Conservation (phyloP, 192 early-diverging fungal species). For the Endogone sp. region DNA sequence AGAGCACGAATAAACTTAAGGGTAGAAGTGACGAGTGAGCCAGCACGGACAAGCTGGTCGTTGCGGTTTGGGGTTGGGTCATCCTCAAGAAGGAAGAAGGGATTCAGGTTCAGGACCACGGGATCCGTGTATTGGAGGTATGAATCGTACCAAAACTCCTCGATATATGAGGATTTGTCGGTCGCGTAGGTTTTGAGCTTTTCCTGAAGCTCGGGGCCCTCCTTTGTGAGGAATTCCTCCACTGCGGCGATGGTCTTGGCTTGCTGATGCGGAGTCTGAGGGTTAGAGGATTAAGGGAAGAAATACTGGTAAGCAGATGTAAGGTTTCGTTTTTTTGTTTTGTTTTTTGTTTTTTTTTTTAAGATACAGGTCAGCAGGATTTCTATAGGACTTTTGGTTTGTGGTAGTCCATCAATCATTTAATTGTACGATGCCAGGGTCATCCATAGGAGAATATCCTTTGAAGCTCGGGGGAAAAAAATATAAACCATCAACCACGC, state of each 20-base stretch:
- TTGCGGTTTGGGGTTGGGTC: constrained; percentile 42
- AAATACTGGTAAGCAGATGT: too few relatives aligned
- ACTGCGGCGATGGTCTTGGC: constrained; percentile 32
- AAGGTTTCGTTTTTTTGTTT: too few relatives aligned
- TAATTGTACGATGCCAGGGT: too few relatives aligned
- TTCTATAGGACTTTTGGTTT: too few relatives aligned
- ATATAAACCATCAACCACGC: too few relatives aligned
- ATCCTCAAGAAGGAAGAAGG: constrained; percentile 46
- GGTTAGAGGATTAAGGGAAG: too few relatives aligned
- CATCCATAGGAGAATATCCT: too few relatives aligned
- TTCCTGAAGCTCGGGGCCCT: constrained; percentile 53
- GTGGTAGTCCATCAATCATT: too few relatives aligned
- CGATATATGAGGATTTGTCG: constrained; percentile 43
- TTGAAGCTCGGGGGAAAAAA: too few relatives aligned
- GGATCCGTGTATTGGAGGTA: constrained; percentile 37
- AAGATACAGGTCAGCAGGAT: too few relatives aligned
- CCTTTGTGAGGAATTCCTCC: constrained; percentile 32
- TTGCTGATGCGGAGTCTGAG: constrained; percentile 26
- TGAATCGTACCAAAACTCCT: constrained; percentile 49
- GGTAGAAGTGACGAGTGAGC: constrained; percentile 59
- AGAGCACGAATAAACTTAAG: constrained; percentile 67
- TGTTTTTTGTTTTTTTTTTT: too few relatives aligned
- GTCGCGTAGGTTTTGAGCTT: constrained; percentile 47
- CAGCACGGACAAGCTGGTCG: constrained; percentile 73
- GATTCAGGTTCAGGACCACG: constrained; percentile 44